Percentiles rank a stretch among this genome's conserved stretches.
Conservation (phyloP, 1,284 basidiomycete species). For the Trichosporon sp. region DNA sequence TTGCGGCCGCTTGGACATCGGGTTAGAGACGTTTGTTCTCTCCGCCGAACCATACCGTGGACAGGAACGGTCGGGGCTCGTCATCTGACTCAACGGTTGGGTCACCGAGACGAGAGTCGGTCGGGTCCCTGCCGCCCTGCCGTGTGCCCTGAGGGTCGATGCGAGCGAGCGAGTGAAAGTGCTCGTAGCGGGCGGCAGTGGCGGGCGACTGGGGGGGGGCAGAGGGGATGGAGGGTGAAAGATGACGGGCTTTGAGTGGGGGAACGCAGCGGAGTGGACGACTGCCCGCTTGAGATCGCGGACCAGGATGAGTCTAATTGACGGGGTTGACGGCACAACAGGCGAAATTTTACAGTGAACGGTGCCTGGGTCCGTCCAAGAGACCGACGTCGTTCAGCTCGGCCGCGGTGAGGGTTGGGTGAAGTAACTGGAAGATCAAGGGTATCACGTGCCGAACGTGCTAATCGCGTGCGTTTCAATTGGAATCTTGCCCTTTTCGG, state of each 20-base stretch:
- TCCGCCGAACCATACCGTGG: constrained; percentile 11
- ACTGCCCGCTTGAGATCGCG: neutral
- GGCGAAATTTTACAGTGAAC: neutral
- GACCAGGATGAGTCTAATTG: neutral
- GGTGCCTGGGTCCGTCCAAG: constrained; percentile 6
- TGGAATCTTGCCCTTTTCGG: neutral
- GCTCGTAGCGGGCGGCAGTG: neutral
- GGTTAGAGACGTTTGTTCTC: neutral
- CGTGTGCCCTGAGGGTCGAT: neutral
- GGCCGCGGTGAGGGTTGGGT: neutral
- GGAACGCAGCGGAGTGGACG: neutral
- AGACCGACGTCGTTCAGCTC: constrained; percentile 13
- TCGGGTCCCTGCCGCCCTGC: neutral
- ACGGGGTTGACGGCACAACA: neutral
- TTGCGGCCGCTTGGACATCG: neutral
- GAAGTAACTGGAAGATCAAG: neutral
- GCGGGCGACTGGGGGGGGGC: neutral
- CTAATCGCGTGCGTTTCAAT: neutral
- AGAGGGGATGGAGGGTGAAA: no score
- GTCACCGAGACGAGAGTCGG: constrained; percentile 3
- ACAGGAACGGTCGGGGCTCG: constrained; percentile 13
- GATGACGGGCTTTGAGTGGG: constrained; percentile 14
- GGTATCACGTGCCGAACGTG: constrained; percentile 5
- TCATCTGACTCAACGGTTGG: neutral
- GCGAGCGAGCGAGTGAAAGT: neutral